Evolutionary conservation across 2,329 filamentous ascomycete species (phyloP), one percentile per base, ranked within the genome.

Genomic region (Aspergillus flavus): DNA sequence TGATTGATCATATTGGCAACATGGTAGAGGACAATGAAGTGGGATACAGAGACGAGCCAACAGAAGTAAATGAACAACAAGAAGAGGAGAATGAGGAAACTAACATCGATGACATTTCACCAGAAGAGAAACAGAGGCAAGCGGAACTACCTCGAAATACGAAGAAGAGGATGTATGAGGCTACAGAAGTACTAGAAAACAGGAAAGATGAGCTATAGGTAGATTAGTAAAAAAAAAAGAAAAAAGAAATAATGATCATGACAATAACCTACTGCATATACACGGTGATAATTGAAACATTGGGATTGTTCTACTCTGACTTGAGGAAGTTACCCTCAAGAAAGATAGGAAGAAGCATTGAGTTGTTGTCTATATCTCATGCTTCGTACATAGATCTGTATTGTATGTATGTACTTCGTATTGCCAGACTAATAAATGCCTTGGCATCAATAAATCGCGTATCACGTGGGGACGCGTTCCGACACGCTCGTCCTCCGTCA

Each of bases 91-190:
- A 74, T 28, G 69, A 70, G 23, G 73, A 67, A 4, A 69, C 70
- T 2, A 69, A 71, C 43, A 64, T 78, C 28, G 73, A 78, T 57
- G 75, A 78, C 57, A 69, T 76, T 16, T 74, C 74, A 4, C 73
- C 72, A 1, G 76, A 80, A 58, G 77, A 79, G 66, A 69, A 69
- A 45, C 65, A 70, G 30, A 67, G 69, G 55, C 75, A 79, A 53
- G 77, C 78, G 55, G 77, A 78, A 54, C 68, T 76, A 39, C 78
- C 79, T 39, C 73, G 76, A 28, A 84, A 84, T 68, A 70, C 81
- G 10, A 82, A 82, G 68, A 84, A 84, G 70, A 71, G 81, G 61
- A 83, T 82, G 80, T 82, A 77, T 69, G 81, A 83, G 60, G 80
- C 79, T 53, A 69, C 67, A 14, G 68, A 75, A 45, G 68, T 76